Conservation (phyloP, 331 rosid species). For the Phaseolus coccineus region DNA sequence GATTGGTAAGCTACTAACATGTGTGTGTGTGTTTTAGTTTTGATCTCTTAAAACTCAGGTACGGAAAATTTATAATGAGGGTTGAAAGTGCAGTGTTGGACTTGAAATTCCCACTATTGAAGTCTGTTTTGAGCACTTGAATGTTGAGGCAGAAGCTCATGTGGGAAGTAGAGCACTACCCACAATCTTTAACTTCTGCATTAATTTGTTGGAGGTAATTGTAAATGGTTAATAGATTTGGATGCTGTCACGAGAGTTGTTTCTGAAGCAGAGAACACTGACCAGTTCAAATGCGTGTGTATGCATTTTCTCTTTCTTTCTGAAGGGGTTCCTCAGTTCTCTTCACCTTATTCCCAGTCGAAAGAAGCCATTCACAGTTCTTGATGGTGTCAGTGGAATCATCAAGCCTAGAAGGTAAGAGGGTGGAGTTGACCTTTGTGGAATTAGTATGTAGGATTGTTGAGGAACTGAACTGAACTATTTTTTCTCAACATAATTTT, state of each 20-base stretch:
- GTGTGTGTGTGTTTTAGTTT: background rate
- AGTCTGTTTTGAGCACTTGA: constrained; percentile 83
- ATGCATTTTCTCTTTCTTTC: constrained; percentile 5
- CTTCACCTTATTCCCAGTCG: constrained; percentile 75
- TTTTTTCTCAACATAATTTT: constrained; percentile 44
- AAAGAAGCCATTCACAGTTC: constrained; percentile 75
- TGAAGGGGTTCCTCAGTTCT: constrained; percentile 69
- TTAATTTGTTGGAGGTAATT: constrained; percentile 77
- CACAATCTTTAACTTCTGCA: constrained; percentile 71
- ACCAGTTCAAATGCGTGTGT: background rate
- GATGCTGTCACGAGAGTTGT: background rate
- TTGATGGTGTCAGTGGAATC: constrained; percentile 83
- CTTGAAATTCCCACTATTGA: constrained; percentile 91
- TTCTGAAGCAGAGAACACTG: constrained; percentile 7
- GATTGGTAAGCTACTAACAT: constrained; percentile 58
- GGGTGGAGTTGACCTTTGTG: background rate
- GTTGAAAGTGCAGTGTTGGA: constrained; percentile 73
- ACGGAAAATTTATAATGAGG: background rate
- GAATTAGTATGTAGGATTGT: background rate
- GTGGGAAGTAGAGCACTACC: constrained; percentile 91
- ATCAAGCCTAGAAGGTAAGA: constrained; percentile 87
- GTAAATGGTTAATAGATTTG: constrained; percentile 29
- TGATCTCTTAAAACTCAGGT: background rate
- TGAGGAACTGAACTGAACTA: background rate
- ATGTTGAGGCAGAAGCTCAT: constrained; percentile 84